Evolutionary conservation across 768 basidiomycete species (phyloP), one percentile per base, ranked within the genome.

Genomic region (Sarcomyxa edulis): DNA sequence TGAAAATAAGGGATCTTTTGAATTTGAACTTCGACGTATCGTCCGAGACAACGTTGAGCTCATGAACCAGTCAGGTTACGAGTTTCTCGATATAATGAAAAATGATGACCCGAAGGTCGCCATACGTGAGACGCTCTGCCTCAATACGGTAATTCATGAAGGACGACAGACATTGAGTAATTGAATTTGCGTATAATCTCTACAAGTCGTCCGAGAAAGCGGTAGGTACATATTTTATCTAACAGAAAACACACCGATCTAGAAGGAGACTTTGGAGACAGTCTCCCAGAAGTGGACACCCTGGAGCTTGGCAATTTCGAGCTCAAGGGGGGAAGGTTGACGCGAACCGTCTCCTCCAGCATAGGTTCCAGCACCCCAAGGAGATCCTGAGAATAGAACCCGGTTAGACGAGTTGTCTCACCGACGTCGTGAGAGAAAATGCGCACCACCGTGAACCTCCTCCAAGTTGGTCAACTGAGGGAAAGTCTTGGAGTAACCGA

Each of bases 341-440:
- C 84, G 79, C 11, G 72, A 64, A 19, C 79, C 81, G 43, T 72
- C 69, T 7, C 59, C 52, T 30, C 65, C 68, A 9, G 81, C 68
- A 48, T 75, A 65, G 22, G 83, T 83, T 32, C 83, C 86, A n/a
- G 84, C 79, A 47, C 89, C 89, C 76, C 81, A 93, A 1, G 89
- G 74, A 14, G 82, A 81, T 31, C 85, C 84, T 81, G 39, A 22
- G 35, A 27, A 22, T 3, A 48, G 15, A 14, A n/a, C n/a, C n/a
- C 9, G 5, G 14, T 31, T 25, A 49, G 22, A 9, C 16, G 38
- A 8, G 15, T n/a, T n/a, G n/a, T n/a, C n/a, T n/a, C n/a, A n/a
- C n/a, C n/a, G n/a, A n/a, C n/a, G n/a, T 11, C 12, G 15, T 12
- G 12, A 5, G 19, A 38, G 3, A 14, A 35, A n/a, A 58, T 12